Evolutionary conservation across 371 early-diverging fungal species (phyloP), one percentile per base, ranked within the genome.

Genomic region (Smittium mucronatum): DNA sequence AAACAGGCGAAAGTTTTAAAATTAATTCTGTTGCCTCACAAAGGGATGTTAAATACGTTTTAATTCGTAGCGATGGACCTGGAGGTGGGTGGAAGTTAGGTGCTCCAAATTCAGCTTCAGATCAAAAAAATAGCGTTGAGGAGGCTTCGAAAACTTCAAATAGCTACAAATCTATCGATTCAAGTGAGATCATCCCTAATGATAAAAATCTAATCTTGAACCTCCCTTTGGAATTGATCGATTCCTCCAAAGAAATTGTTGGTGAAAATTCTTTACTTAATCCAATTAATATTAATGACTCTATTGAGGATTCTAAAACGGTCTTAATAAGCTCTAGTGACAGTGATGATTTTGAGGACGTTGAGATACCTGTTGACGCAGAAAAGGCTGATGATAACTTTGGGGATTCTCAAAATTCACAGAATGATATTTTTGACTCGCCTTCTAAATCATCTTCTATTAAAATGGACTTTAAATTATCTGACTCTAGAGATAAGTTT

Each of bases 41-140:
- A 75, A 79, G 93, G 32, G 85, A 87, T 34, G 82, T 87, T 57
- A 84, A 90, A 71, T 96, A 91, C 70, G 74, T 93, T 17, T 75
- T 96, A 34, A 82, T 91, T 36, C 92, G 93, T 73, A 91, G 92
- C 69, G 90, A 90, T 57, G 84, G 89, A 64, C 57, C 78, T 2
- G 75, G 71, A 1, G 83, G 85, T 29, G 93, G 93, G 0, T 92
- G 91, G 91, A 85, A 81, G 2, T 73, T 92, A 8, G 74, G 77
- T 36, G 58, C 61, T 30, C 57, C 36, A 75, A 76, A 71, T 36
- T 31, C 68, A 8, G 71, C 74, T 21, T 69, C 67, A 8, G 71
- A 76, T 11, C 61, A 72, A 58, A 65, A 74, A 2, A 33, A 36
- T n/a, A 11, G 15, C 5, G 26, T 11, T 33, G 63, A 33, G 26